A percentile compares a stretch with the other conserved stretches of the same genome.
phyloP scores from a whole-genome alignment of 352 stramenopile genomes.

The Phytophthora cajani region DNA sequence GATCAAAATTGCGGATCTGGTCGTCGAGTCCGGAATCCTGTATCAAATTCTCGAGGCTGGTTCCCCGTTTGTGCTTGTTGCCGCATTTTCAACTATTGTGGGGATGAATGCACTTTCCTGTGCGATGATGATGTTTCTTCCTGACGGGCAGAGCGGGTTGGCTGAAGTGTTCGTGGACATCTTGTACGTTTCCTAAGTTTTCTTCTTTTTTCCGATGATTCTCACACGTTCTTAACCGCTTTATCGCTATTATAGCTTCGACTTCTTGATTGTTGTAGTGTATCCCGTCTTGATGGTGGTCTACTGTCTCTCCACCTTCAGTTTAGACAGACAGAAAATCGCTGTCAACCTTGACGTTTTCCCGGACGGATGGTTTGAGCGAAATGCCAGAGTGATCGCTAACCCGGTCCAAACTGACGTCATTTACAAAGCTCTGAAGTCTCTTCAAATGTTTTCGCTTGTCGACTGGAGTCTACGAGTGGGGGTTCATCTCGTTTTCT shows the following conservation, averaged over 20 bases:
- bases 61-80: not conserved
- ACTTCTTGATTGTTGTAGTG: slow-evolving; percentile 34
- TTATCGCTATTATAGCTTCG: slow-evolving; percentile 25
- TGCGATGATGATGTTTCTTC: not conserved
- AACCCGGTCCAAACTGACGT: slow-evolving; percentile 30
- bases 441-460: slow-evolving; percentile 32
- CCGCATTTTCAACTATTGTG: not conserved
- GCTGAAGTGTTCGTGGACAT: not conserved
- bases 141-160: not conserved
- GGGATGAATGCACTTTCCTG: not conserved
- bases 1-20: not conserved
- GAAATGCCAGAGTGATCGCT: slow-evolving; percentile 25
- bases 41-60: slow-evolving; percentile 1
- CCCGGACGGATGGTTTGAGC: slow-evolving; percentile 37
- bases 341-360: slow-evolving; percentile 43
- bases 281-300: slow-evolving; percentile 34
- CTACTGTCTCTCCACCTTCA: slow-evolving; percentile 41
- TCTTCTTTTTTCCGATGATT: not conserved
- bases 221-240: not conserved
- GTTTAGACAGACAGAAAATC: slow-evolving; percentile 29
- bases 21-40: not conserved
- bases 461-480: slow-evolving; percentile 3
- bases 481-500: slow-evolving; percentile 18
- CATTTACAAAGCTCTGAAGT: slow-evolving; percentile 34
- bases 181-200: not conserved